phyloP scores from a whole-genome alignment of 108 stramenopile genomes.

The Fragilariopsis cylindrus region DNA sequence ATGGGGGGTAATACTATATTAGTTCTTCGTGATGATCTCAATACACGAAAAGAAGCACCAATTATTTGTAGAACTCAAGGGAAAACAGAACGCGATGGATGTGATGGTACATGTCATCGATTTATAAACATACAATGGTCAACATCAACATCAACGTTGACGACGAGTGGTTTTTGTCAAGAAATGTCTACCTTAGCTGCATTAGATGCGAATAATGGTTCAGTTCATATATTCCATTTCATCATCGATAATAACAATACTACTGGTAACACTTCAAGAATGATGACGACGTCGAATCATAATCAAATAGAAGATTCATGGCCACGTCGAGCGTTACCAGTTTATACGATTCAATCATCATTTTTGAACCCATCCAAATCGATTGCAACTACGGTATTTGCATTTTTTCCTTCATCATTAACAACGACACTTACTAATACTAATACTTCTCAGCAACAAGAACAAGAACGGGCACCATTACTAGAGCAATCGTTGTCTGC shows the following conservation, averaged over 20 bases:
- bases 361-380: background rate
- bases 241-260: background rate
- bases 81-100: background rate
- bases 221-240: background rate
- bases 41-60: background rate
- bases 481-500: no score
- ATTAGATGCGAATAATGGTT: background rate
- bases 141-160: background rate
- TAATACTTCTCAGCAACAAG: no score
- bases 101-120: conserved; percentile 11
- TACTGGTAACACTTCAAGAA: background rate
- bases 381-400: background rate
- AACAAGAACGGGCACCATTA: no score
- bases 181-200: background rate
- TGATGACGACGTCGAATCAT: background rate
- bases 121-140: conserved; percentile 5
- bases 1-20: conserved; percentile 8
- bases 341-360: background rate
- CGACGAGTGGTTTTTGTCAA: background rate
- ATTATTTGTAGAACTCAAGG: conserved; percentile 3
- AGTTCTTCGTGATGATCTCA: background rate
- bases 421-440: no score
- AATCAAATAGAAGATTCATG: background rate
- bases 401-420: background rate
- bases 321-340: conserved; percentile 3